Evolutionary conservation across 2,329 filamentous ascomycete genomes (phyloP), one percentile per base, ranked within the genome.

Genomic region (Xylaria arbuscula): DNA sequence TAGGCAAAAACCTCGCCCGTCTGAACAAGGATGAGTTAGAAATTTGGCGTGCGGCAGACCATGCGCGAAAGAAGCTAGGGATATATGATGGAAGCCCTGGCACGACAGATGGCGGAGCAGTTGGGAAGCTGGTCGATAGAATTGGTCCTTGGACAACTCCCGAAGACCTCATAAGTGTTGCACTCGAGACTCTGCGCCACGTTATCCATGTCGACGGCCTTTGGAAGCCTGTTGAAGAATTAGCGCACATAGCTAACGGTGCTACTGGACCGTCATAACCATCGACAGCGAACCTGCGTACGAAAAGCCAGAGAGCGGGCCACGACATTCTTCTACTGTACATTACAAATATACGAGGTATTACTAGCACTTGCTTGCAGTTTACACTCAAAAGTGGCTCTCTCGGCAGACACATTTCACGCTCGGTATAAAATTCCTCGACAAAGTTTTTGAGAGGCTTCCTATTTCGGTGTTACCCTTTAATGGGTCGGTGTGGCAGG

Each of bases 81-180:
- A 59, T 68, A 9, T 75, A 69, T 34, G 75, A 77, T 54, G 74
- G 73, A 7, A 64, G 65, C 54, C 58, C 70, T 22, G 70, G 70
- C 38, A 71, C 73, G 2, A 72, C 73, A 2, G 76, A 78, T 24
- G 75, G 75, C 6, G 77, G 77, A 47, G 56, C 69, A 17, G 68
- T 77, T 48, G 77, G 76, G 55, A 78, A 75, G 65, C 73, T 79
- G 17, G 73, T 79, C 17, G 77, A 79, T 63, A 75, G 76, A 54
- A 67, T 79, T 19, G 77, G 77, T 17, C 77, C 77, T 34, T 78
- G 77, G 76, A 74, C 75, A 10, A 73, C 66, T 32, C 71, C 75
- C 0, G 77, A 79, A 45, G 77, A 78, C 36, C 66, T 70, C 5
- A 72, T 77, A 60, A 73, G 74, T 13, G 62, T 78, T 36, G 72